Evolutionary conservation across 2,329 filamentous ascomycete species (phyloP).

Genomic region (Orbilia quercus): DNA sequence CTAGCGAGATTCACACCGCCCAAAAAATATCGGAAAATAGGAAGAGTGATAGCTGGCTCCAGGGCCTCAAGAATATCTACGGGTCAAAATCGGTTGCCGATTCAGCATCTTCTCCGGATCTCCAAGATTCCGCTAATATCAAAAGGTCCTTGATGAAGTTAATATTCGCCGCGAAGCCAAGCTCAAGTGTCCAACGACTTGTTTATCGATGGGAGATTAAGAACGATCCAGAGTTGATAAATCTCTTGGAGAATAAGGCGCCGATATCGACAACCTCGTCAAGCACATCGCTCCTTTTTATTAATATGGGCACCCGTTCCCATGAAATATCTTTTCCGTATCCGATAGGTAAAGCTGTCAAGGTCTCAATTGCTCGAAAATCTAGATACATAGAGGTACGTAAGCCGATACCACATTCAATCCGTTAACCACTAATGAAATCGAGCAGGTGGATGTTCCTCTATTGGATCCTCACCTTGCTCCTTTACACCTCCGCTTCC

Average conservation of each 20-base stretch:
- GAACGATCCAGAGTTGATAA: constrained; percentile 9
- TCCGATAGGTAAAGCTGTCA: constrained; percentile 6
- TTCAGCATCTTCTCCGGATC: too few species aligned
- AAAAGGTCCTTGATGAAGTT: not conserved
- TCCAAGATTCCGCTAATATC: too few species aligned
- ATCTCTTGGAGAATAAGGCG: constrained; percentile 24
- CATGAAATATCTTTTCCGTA: constrained; percentile 22
- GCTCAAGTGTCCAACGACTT: not conserved
- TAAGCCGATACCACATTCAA: too few species aligned
- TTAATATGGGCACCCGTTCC: constrained; percentile 13
- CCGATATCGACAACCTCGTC: constrained; percentile 1
- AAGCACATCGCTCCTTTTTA: not conserved
- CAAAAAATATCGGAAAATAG: not conserved
- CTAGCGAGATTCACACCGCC: too few species aligned
- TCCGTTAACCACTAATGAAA: too few species aligned
- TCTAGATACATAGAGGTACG: constrained; percentile 39
- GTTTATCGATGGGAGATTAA: constrained; percentile 25
- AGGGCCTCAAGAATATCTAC: not conserved
- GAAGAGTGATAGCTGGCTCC: too few species aligned
- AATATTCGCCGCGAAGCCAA: not conserved
- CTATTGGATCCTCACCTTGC: not conserved
- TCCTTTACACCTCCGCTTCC: constrained; percentile 15
- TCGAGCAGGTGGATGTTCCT: not conserved
- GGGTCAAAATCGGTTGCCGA: not conserved
- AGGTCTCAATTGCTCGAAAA: constrained; percentile 29